These are phyloP conservation scores for Gossypium arboreum DNA, from an alignment of 345 rosid species.

Conservation along the genomic window DNA sequence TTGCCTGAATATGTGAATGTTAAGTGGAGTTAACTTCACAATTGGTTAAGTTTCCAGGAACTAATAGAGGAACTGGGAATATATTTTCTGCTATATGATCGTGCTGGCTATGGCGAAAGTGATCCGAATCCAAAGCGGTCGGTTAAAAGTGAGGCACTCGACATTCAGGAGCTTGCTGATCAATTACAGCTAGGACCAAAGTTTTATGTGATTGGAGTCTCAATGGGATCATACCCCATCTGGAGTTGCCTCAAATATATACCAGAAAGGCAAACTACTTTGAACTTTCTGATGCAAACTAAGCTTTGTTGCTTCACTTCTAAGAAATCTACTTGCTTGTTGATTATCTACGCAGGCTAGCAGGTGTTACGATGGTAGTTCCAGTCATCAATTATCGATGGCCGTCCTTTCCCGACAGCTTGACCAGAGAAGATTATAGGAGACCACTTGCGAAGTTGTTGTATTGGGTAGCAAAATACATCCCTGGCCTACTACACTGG, in stretches of 20 bases:
- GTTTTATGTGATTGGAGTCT: constrained; percentile 76
- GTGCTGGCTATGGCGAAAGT: constrained; percentile 93
- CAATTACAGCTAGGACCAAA: constrained; percentile 53
- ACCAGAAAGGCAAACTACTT: constrained; percentile 63
- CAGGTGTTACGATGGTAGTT: constrained; percentile 69
- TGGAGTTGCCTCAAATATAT: constrained; percentile 88
- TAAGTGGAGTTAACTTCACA: background rate
- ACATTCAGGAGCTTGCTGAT: constrained; percentile 80
- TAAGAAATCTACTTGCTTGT: constrained; percentile 14
- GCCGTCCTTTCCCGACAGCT: constrained; percentile 65
- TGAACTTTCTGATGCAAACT: background rate
- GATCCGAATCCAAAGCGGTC: constrained; percentile 66
- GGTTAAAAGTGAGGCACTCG: constrained; percentile 74
- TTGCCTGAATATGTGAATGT: background rate
- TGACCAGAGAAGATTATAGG: constrained; percentile 58
- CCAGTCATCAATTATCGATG: constrained; percentile 72
- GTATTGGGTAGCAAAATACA: constrained; percentile 51
- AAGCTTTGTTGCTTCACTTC: background rate
- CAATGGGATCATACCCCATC: constrained; percentile 85
- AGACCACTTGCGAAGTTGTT: constrained; percentile 49
- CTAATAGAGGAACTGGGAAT: constrained; percentile 60
- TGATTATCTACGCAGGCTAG: constrained; percentile 45
- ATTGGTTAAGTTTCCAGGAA: constrained; percentile 59
- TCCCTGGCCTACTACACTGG: constrained; percentile 70
- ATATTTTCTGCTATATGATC: constrained; percentile 61